Base-by-base conservation (phyloP, 352 stramenopile species). In the Pythium vanterpoolii region DNA sequence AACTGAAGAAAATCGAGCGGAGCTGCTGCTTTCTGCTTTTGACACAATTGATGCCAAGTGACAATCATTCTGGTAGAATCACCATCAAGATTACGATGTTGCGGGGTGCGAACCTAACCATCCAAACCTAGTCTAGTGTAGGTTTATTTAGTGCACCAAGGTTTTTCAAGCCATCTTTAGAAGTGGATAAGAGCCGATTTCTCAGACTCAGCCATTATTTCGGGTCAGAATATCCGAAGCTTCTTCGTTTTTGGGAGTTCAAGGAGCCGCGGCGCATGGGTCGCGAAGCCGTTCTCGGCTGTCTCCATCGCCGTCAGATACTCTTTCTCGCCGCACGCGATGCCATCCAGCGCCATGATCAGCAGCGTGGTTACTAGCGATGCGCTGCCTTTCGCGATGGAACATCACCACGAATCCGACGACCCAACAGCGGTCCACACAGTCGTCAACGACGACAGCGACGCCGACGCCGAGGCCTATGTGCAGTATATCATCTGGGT, bases 401-500 rank as follows among this genome's bases (percentile, higher is more conserved):
- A 26, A 18, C n/a, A 48, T 27, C 8, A 48, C 42, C 42, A 30
- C 10, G 47, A 54, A 18, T 16, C 14, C 27, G n/a, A n/a, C n/a
- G n/a, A n/a, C n/a, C n/a, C n/a, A n/a, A n/a, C n/a, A n/a, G n/a
- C n/a, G n/a, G n/a, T n/a, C n/a, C n/a, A n/a, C n/a, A n/a, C n/a
- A n/a, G n/a, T n/a, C n/a, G n/a, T n/a, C n/a, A 6, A 18, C 47
- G n/a, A n/a, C 30, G 33, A 54, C n/a, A 42, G 19, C 26, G 24
- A 66, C 19, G 42, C 52, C 19, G 55, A 58, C 21, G 64, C 76
- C n/a, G 85, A 93, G 56, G 74, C 63, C 11, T 66, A 77, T 13
- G 67, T 89, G 46, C 86, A 95, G 69, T 74, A 73, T 5, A 43
- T 91, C 30, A 79, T 91, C 49, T 95, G 86, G 86, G 68, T 76